These are phyloP conservation scores for Albatrellus ellisii DNA, from an alignment of 768 basidiomycete genomes.

Conservation along the genomic window DNA sequence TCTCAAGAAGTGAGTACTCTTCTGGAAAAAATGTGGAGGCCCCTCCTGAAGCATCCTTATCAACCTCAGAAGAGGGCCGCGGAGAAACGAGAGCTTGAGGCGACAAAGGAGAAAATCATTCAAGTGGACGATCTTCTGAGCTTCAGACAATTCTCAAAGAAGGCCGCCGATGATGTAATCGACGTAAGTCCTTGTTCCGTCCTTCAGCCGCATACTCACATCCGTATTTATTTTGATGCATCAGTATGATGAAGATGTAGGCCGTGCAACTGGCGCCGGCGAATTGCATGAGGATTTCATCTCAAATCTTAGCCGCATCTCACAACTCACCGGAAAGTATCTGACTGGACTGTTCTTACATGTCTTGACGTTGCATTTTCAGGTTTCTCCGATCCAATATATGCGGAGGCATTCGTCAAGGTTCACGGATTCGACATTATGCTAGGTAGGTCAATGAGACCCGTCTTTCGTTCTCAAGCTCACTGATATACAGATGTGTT, in stretches of 20 bases:
- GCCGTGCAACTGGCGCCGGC: slow-evolving; percentile 73
- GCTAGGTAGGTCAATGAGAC: slow-evolving; percentile 39
- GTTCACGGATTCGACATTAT: slow-evolving; percentile 97
- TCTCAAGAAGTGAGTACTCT: slow-evolving; percentile 66
- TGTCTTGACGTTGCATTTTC: slow-evolving; percentile 2
- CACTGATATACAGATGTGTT: slow-evolving; percentile 58
- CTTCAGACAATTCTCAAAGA: slow-evolving; percentile 95
- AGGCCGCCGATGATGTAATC: slow-evolving; percentile 65
- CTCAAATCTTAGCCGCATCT: slow-evolving; percentile 85
- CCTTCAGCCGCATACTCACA: background rate
- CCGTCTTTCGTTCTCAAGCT: background rate
- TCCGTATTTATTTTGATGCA: background rate
- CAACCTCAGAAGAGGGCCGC: slow-evolving; percentile 76
- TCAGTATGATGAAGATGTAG: slow-evolving; percentile 83
- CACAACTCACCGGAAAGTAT: slow-evolving; percentile 74
- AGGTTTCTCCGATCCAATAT: slow-evolving; percentile 98
- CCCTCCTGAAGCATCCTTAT: background rate
- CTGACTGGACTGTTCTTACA: background rate
- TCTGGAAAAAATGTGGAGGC: too few relatives aligned
- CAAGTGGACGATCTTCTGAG: slow-evolving; percentile 89
- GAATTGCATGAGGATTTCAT: slow-evolving; percentile 88
- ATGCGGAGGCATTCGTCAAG: slow-evolving; percentile 95
- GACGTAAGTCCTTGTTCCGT: slow-evolving; percentile 32
- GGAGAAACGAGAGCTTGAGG: slow-evolving; percentile 83
- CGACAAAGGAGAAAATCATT: slow-evolving; percentile 47